Percentiles rank a stretch among this genome's conserved stretches.
Conservation (phyloP, 352 stramenopile species). For the Globisporangium ultimum region DNA sequence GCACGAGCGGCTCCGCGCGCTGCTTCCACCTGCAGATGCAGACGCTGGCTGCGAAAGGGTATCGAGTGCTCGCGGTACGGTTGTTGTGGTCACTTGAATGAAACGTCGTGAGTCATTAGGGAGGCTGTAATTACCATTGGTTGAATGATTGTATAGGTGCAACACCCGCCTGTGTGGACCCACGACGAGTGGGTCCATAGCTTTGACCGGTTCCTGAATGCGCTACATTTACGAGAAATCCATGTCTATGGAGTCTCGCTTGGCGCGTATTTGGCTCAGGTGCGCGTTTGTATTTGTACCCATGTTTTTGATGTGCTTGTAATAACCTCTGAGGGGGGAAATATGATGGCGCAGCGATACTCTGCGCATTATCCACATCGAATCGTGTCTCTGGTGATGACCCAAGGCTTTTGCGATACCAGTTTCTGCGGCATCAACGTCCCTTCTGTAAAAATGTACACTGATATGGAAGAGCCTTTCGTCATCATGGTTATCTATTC, state of each 20-base stretch:
- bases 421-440: conserved; percentile 35
- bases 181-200: conserved; percentile 81
- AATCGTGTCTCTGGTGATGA: conserved; percentile 57
- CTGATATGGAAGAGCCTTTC: no score
- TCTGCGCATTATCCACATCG: conserved; percentile 52
- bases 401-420: conserved; percentile 63
- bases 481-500: no score
- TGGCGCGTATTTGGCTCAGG: conserved; percentile 68
- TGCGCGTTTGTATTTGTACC: conserved; percentile 5
- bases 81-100: neutral
- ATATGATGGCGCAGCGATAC: conserved; percentile 38
- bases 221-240: conserved; percentile 47
- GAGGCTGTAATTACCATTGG: no score
- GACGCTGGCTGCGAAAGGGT: conserved; percentile 50
- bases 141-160: conserved; percentile 26
- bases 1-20: conserved; percentile 42
- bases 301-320: neutral
- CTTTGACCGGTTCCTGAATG: conserved; percentile 76
- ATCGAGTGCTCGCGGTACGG: conserved; percentile 57
- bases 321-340: neutral
- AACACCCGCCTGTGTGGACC: conserved; percentile 72
- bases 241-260: conserved; percentile 73
- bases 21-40: conserved; percentile 62
- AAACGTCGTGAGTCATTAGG: no score
- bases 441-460: conserved; percentile 54